These are phyloP conservation scores for Monosporozyma aquatica DNA, from an alignment of 805 yeast genomes.

Conservation along the genomic window DNA sequence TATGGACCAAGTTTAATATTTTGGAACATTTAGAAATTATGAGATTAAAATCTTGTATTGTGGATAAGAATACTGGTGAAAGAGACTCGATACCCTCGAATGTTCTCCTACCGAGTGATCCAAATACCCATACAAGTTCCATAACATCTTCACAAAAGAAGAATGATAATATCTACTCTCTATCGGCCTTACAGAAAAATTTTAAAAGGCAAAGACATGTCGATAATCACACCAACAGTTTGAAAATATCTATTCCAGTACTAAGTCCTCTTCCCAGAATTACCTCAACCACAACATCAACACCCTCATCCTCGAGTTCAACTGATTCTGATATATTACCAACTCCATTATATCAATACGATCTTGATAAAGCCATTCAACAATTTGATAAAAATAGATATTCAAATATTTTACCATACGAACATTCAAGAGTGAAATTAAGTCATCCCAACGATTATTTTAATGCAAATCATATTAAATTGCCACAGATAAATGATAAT, in stretches of 20 bases:
- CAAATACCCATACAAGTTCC: background rate
- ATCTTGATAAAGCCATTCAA: slow-evolving; percentile 64
- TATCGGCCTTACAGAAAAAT: slow-evolving; percentile 18
- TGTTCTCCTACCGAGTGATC: background rate
- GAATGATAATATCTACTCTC: slow-evolving; percentile 18
- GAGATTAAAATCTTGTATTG: slow-evolving; percentile 23
- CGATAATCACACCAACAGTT: background rate
- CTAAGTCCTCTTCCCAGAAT: background rate
- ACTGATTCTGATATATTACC: slow-evolving; percentile 12
- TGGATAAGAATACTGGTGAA: background rate
- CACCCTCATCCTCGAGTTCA: slow-evolving; percentile 5
- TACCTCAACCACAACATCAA: background rate
- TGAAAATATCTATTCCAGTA: background rate
- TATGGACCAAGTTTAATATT: slow-evolving; percentile 28
- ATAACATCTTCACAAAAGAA: too few relatives aligned
- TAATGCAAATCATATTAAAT: slow-evolving; percentile 66
- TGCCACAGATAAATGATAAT: slow-evolving; percentile 33
- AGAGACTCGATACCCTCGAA: too few relatives aligned
- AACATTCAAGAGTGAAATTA: slow-evolving; percentile 66
- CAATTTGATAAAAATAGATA: slow-evolving; percentile 74
- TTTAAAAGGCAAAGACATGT: slow-evolving; percentile 11
- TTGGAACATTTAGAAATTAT: slow-evolving; percentile 29
- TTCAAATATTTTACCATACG: slow-evolving; percentile 78
- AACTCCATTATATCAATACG: slow-evolving; percentile 27
- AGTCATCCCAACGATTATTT: slow-evolving; percentile 37